Percentiles rank a stretch among this genome's conserved stretches.
phyloP scores from a whole-genome alignment of 2,329 filamentous ascomycete species.

The Epichloe festucae region DNA sequence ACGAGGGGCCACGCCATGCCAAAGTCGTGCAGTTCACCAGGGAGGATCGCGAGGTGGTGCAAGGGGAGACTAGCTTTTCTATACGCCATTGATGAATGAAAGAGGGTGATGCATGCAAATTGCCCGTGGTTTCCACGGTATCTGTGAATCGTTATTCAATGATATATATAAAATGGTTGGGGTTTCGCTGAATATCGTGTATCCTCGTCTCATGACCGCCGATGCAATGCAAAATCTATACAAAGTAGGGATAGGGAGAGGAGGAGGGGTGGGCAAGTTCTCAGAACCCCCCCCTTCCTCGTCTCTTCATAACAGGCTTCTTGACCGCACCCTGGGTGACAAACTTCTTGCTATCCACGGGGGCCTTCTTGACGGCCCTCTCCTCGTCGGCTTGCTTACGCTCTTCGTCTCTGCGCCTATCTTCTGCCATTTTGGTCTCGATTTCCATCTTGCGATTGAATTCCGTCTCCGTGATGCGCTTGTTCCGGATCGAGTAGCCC shows the following conservation, averaged over 20 bases:
- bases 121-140: too few species aligned
- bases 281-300: slow-evolving; percentile 38
- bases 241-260: too few species aligned
- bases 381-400: slow-evolving; percentile 37
- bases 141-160: too few species aligned
- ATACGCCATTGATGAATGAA: slow-evolving; percentile 27
- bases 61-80: slow-evolving; percentile 55
- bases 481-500: slow-evolving; percentile 78
- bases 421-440: slow-evolving; percentile 80
- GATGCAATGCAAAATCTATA: too few species aligned
- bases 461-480: slow-evolving; percentile 76
- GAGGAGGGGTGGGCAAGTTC: neutral
- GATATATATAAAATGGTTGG: too few species aligned
- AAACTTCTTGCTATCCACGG: slow-evolving; percentile 38
- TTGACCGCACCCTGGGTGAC: slow-evolving; percentile 49
- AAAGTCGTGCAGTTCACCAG: slow-evolving; percentile 63
- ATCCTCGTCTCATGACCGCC: too few species aligned
- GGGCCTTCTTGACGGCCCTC: slow-evolving; percentile 20
- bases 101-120: too few species aligned
- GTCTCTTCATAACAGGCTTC: slow-evolving; percentile 44
- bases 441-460: slow-evolving; percentile 91
- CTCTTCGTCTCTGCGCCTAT: slow-evolving; percentile 57
- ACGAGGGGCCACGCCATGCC: slow-evolving; percentile 59
- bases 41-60: slow-evolving; percentile 48
- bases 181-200: too few species aligned